phyloP scores from a whole-genome alignment of 177 flowering plant species.

The Vitis hybrid region DNA sequence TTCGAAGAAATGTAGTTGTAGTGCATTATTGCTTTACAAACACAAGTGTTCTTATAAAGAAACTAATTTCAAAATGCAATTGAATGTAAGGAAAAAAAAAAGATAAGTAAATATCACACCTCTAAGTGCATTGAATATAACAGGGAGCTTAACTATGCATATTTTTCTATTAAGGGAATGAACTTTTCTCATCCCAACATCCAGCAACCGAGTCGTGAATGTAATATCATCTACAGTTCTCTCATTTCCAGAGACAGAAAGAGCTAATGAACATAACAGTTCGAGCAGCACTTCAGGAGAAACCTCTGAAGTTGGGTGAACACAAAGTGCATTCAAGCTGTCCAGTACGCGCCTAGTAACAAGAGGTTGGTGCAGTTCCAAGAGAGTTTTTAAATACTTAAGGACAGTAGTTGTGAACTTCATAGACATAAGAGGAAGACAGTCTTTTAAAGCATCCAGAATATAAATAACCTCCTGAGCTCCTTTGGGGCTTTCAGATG shows the following conservation, averaged over 20 bases:
- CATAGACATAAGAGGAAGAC: conserved; percentile 66
- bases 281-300: conserved; percentile 66
- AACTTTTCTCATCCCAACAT: conserved; percentile 68
- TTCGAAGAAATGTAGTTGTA: neutral
- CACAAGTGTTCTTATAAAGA: neutral
- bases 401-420: conserved; percentile 49
- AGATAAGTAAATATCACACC: conserved; percentile 40
- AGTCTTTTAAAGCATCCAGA: conserved; percentile 71
- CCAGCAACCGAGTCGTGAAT: conserved; percentile 72
- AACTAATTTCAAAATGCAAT: conserved; percentile 1
- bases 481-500: conserved; percentile 59
- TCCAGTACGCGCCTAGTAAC: conserved; percentile 69
- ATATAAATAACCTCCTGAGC: conserved; percentile 75
- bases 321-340: conserved; percentile 56
- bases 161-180: conserved; percentile 57
- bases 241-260: conserved; percentile 46
- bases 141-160: conserved; percentile 72
- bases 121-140: conserved; percentile 67
- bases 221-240: conserved; percentile 76
- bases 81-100: neutral
- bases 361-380: conserved; percentile 63
- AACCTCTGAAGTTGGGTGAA: conserved; percentile 46
- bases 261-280: conserved; percentile 61
- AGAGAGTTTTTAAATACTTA: conserved; percentile 63
- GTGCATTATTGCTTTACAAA: too few relatives aligned